A percentile compares a stretch with the other conserved stretches of the same genome.
These are phyloP conservation scores for Kazachstania sp. DNA, from an alignment of 1,139 yeast species.

Conservation along the genomic window DNA sequence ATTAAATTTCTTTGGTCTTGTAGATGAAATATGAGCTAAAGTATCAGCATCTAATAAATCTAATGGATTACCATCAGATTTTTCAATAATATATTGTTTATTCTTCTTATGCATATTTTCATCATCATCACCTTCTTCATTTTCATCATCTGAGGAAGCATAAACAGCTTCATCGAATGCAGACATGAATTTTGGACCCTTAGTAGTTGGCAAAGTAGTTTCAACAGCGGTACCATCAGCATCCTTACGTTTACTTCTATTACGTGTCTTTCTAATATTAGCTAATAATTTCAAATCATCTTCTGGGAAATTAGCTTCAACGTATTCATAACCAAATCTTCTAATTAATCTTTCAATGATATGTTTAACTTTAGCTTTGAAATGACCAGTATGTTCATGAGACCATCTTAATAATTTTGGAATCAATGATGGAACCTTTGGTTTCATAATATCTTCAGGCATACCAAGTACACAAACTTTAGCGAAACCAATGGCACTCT, in stretches of 20 bases:
- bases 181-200: constrained; percentile 48
- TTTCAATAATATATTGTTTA: constrained; percentile 64
- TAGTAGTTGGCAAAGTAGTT: constrained; percentile 19
- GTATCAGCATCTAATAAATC: constrained; percentile 83
- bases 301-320: constrained; percentile 79
- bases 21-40: constrained; percentile 77
- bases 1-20: constrained; percentile 58
- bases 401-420: constrained; percentile 82
- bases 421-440: constrained; percentile 58
- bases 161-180: constrained; percentile 76
- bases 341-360: constrained; percentile 84
- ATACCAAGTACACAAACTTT: constrained; percentile 81
- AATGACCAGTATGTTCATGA: constrained; percentile 91
- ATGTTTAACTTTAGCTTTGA: constrained; percentile 86
- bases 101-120: constrained; percentile 18
- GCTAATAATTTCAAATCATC: constrained; percentile 74
- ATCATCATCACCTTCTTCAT: constrained; percentile 25
- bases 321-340: constrained; percentile 74
- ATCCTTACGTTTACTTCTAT: constrained; percentile 71
- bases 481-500: constrained; percentile 88
- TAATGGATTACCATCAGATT: constrained; percentile 66
- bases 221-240: constrained; percentile 32
- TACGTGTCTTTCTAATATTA: constrained; percentile 78
- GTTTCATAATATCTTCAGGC: constrained; percentile 69
- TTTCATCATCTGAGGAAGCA: constrained; percentile 35